Evolutionary conservation across 805 yeast genomes (phyloP).

Genomic region (Sungouiozyma ichnusensis): DNA sequence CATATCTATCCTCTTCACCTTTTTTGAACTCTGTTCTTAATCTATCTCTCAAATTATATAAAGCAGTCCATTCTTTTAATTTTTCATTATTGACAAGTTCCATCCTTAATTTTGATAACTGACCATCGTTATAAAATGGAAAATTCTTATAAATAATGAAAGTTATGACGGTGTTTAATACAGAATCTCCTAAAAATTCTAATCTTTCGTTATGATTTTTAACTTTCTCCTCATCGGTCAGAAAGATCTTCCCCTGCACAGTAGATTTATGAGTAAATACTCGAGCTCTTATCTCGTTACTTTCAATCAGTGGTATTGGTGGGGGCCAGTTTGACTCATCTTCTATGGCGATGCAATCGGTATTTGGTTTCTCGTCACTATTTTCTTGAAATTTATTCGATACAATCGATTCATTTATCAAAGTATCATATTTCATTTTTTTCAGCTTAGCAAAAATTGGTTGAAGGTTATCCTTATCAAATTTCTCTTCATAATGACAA

Average conservation of each 20-base stretch:
- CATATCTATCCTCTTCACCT: conserved; percentile 28
- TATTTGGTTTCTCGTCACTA: conserved; percentile 24
- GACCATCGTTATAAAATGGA: conserved; percentile 73
- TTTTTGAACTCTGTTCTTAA: conserved; percentile 40
- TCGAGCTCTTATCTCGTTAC: conserved; percentile 47
- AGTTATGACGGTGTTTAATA: conserved; percentile 64
- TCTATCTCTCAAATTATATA: conserved; percentile 54
- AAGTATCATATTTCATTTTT: conserved; percentile 7
- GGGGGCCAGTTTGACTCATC: conserved; percentile 43
- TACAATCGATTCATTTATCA: conserved; percentile 6
- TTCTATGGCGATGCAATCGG: conserved; percentile 17
- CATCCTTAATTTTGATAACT: conserved; percentile 59
- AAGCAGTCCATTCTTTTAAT: conserved; percentile 55
- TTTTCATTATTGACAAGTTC: conserved; percentile 63
- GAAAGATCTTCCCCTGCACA: conserved; percentile 45
- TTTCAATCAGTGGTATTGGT: conserved; percentile 53
- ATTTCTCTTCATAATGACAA: conserved; percentile 30
- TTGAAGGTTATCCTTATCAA: conserved; percentile 6
- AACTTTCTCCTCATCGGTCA: conserved; percentile 47
- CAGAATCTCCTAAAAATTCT: conserved; percentile 86
- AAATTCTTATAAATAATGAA: conserved; percentile 52
- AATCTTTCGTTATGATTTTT: conserved; percentile 72
- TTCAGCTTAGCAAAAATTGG: conserved; percentile 16
- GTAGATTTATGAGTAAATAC: conserved; percentile 79
- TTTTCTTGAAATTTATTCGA: background rate